A percentile compares a stretch with the other conserved stretches of the same genome.
Conservation (phyloP, 441 rosid species). For the Cnidoscolus chayamansa region DNA sequence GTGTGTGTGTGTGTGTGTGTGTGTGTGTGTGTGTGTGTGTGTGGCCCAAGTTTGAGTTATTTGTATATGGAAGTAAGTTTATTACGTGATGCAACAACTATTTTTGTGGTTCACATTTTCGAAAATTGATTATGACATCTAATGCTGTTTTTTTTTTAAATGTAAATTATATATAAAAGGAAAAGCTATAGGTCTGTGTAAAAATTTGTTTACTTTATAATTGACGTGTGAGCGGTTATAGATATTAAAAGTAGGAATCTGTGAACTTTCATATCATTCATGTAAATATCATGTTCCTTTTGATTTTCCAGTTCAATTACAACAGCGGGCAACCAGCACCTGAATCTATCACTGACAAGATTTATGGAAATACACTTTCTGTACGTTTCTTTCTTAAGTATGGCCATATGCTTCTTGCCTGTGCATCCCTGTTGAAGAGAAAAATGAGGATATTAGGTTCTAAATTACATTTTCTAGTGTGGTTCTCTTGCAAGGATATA, state of each 20-base stretch:
- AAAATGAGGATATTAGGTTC: neutral
- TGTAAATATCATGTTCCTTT: constrained; percentile 14
- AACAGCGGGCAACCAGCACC: constrained; percentile 97
- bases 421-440: neutral
- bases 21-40: too few relatives aligned
- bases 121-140: too few relatives aligned
- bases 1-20: too few relatives aligned
- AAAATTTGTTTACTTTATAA: too few relatives aligned
- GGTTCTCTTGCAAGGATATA: constrained; percentile 6
- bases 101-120: neutral
- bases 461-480: neutral
- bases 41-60: neutral
- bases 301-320: constrained; percentile 71
- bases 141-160: too few relatives aligned
- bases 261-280: neutral
- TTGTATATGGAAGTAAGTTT: neutral
- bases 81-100: neutral
- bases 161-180: too few relatives aligned
- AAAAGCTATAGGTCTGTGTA: too few relatives aligned
- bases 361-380: constrained; percentile 91
- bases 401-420: constrained; percentile 2
- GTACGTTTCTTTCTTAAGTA: constrained; percentile 47
- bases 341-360: constrained; percentile 88
- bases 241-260: neutral
- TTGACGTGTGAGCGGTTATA: too few relatives aligned